phyloP scores from a whole-genome alignment of 768 basidiomycete species.

The Tricholoma furcatifolium region DNA sequence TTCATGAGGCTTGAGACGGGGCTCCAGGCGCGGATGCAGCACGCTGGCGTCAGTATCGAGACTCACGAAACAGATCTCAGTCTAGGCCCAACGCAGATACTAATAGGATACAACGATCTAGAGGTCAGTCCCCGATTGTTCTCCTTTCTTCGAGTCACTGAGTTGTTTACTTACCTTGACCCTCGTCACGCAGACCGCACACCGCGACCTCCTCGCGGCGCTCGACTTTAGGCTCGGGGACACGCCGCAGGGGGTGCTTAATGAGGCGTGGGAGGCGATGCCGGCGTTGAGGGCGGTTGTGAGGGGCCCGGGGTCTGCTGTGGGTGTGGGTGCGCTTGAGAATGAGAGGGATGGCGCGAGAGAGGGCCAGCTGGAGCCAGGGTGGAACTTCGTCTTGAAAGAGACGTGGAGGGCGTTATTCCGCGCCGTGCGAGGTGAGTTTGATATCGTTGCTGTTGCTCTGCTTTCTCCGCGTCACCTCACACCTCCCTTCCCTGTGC shows the following conservation, averaged over 20 bases:
- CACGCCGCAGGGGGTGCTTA: constrained; percentile 53
- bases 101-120: too few relatives aligned
- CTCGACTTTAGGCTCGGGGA: constrained; percentile 48
- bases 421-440: constrained; percentile 38
- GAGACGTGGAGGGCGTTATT: constrained; percentile 54
- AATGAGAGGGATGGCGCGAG: neutral
- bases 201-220: constrained; percentile 53
- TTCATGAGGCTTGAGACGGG: constrained; percentile 43
- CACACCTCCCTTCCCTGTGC: neutral
- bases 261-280: constrained; percentile 58
- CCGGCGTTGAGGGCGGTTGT: constrained; percentile 46
- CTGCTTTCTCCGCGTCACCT: neutral
- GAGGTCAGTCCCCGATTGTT: constrained; percentile 39
- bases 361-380: constrained; percentile 22
- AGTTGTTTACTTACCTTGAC: neutral
- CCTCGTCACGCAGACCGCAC: constrained; percentile 39
- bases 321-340: constrained; percentile 12
- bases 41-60: too few relatives aligned
- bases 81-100: too few relatives aligned
- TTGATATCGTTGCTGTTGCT: neutral
- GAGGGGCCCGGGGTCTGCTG: neutral
- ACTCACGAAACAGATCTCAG: too few relatives aligned
- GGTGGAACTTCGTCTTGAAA: constrained; percentile 35
- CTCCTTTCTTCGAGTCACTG: neutral
- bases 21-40: constrained; percentile 30